Conservation (phyloP, 2,329 filamentous ascomycete genomes). For the Exophiala bonariae region DNA sequence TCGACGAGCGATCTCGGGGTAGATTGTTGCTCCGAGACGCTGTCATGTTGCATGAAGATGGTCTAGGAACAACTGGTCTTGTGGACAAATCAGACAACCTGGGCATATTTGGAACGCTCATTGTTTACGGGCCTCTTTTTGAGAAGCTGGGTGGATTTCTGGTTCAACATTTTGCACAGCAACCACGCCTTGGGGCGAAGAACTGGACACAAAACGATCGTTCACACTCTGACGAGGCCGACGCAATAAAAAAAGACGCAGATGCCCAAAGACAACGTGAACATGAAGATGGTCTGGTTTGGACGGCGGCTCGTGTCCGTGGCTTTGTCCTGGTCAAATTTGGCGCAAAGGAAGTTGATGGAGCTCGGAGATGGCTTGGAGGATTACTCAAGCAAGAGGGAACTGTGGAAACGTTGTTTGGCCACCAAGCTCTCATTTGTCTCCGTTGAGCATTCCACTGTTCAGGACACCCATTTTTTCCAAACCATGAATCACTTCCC, state of each 20-base stretch:
- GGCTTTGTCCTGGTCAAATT: constrained; percentile 92
- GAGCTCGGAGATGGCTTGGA: constrained; percentile 76
- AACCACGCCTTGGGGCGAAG: constrained; percentile 79
- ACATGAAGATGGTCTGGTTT: constrained; percentile 63
- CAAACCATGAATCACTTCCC: constrained; percentile 76
- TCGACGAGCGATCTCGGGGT: constrained; percentile 51
- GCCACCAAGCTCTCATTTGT: constrained; percentile 78
- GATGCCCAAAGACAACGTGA: constrained; percentile 51
- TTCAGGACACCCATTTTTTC: not conserved
- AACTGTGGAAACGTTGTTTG: constrained; percentile 70
- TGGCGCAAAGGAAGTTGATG: constrained; percentile 77
- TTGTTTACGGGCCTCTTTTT: constrained; percentile 74
- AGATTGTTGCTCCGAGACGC: constrained; percentile 83
- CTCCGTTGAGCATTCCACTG: constrained; percentile 48
- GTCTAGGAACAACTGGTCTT: constrained; percentile 35
- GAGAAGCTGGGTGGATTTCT: constrained; percentile 70
- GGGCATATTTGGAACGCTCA: constrained; percentile 79
- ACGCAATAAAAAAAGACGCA: constrained; percentile 21
- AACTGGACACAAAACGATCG: constrained; percentile 59
- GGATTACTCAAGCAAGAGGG: constrained; percentile 74
- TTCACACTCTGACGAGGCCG: constrained; percentile 21
- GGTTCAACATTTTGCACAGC: constrained; percentile 70
- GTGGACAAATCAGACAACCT: constrained; percentile 41
- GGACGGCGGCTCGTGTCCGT: constrained; percentile 78
- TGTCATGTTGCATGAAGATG: constrained; percentile 67